Base-by-base conservation (phyloP, 345 rosid genomes). In the Salix purpurea region DNA sequence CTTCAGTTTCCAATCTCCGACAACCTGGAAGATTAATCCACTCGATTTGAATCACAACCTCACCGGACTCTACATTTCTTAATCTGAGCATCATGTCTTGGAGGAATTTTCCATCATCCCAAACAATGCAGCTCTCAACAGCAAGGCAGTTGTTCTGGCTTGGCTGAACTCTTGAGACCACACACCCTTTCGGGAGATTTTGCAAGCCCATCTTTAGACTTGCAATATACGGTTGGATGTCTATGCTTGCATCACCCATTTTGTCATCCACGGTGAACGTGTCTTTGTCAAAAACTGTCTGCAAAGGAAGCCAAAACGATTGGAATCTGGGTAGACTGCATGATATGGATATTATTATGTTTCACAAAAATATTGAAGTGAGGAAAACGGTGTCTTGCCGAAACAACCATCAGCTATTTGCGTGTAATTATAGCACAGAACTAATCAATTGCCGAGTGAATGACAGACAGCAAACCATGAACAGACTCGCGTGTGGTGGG, bases 281-380 rank as follows among this genome's bases (percentile, higher is more conserved):
- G 80, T 83, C 85, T 30, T 76, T 73, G 75, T 83, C 85, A 46
- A 24, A 79, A 16, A 79, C 83, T 21, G 75, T 30, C 85, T 83
- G 76, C 67, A 78, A 28, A 36, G 24, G 24, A 23, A 54, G 39
- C 32, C 48, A 37, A 60, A 61, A 36, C 2, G 14, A 24, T 32
- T 28, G 40, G 37, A 72, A 65, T 78, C 61, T 54, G 37, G 14
- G n/a, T 32, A 61, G 32, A 9, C 75, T 18, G 4, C 0, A 15
- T 61, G 26, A 44, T 74, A 39, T 44, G 30, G 64, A 46, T 34
- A 34, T 23, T 58, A 10, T 10, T 2, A 10, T 58, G 28, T 23
- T 58, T 58, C 21, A 18, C n/a, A 3, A 52, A 52, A 6, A 6
- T 19, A 52, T 10, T 23, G 10, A 58, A 23, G 15, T 3, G 11